These are phyloP conservation scores for Aureobasidium sp. DNA, from an alignment of 2,329 filamentous ascomycete genomes.

Conservation along the genomic window DNA sequence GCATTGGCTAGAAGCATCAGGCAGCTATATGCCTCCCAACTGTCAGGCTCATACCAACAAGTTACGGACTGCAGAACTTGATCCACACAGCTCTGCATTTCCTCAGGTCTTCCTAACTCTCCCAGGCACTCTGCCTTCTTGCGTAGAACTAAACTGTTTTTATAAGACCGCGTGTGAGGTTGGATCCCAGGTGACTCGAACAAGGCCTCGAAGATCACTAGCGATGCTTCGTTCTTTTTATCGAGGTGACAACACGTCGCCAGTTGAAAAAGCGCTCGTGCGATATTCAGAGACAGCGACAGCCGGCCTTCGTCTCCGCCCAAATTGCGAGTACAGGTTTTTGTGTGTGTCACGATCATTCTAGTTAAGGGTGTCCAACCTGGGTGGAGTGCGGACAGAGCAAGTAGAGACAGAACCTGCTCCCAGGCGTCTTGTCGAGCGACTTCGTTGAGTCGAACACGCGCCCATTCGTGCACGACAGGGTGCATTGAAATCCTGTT, in stretches of 20 bases:
- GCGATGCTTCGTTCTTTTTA: neutral
- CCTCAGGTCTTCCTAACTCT: neutral
- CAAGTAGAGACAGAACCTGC: neutral
- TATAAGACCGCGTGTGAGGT: neutral
- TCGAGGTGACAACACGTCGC: too few species aligned
- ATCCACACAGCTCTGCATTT: neutral
- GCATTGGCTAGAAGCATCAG: neutral
- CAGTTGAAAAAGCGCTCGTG: neutral
- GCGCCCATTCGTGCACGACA: constrained; percentile 17
- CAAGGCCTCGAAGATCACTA: neutral
- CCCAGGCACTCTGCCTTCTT: neutral
- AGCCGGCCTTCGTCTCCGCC: too few species aligned
- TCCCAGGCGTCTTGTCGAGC: neutral
- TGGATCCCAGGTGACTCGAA: neutral
- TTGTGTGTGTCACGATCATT: neutral
- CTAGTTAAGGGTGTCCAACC: too few species aligned
- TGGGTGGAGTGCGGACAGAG: neutral
- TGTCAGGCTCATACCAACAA: neutral
- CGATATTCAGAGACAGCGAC: neutral
- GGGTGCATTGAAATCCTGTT: constrained; percentile 12
- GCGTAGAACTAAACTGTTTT: neutral
- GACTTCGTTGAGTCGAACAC: neutral
- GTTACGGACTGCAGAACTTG: neutral
- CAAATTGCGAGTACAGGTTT: neutral
- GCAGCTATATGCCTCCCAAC: neutral